Evolutionary conservation across 2,329 filamentous ascomycete species (phyloP).

Genomic region (Pseudogymnoascus sp.): DNA sequence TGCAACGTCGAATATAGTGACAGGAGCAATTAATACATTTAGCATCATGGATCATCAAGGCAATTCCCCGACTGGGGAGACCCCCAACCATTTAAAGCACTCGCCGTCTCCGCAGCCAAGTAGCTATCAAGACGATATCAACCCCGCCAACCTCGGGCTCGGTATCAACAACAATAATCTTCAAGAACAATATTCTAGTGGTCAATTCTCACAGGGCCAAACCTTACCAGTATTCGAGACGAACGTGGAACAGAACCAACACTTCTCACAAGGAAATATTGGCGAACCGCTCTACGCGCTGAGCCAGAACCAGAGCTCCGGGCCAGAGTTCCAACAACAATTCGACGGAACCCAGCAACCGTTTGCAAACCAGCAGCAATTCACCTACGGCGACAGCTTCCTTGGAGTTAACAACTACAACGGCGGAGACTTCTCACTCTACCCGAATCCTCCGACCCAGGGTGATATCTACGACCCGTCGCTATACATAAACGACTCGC

Average conservation of each 20-base stretch:
- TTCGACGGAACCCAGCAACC: slow-evolving; percentile 34
- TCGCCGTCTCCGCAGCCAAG: neutral
- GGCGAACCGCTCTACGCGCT: slow-evolving; percentile 20
- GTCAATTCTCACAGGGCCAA: slow-evolving; percentile 37
- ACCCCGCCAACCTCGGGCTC: slow-evolving; percentile 1
- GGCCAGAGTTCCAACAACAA: slow-evolving; percentile 19
- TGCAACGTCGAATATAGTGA: neutral
- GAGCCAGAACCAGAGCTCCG: slow-evolving; percentile 22
- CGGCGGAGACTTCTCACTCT: slow-evolving; percentile 56
- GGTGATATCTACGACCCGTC: slow-evolving; percentile 54
- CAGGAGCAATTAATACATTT: neutral
- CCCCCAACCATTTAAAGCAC: slow-evolving; percentile 4
- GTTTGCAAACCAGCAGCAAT: slow-evolving; percentile 38
- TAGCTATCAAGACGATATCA: slow-evolving; percentile 6
- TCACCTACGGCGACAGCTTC: slow-evolving; percentile 34
- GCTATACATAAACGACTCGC: slow-evolving; percentile 48
- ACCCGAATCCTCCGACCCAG: slow-evolving; percentile 44
- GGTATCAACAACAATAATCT: neutral
- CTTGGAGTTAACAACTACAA: slow-evolving; percentile 45
- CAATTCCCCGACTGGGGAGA: neutral
- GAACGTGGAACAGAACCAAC: slow-evolving; percentile 34
- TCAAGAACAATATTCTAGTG: slow-evolving; percentile 16
- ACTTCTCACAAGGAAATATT: slow-evolving; percentile 24
- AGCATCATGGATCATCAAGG: slow-evolving; percentile 6
- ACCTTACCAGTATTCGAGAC: slow-evolving; percentile 29